Evolutionary conservation across 2,329 filamentous ascomycete species (phyloP), one percentile per base, ranked within the genome.

Genomic region (Daldinia sp.): DNA sequence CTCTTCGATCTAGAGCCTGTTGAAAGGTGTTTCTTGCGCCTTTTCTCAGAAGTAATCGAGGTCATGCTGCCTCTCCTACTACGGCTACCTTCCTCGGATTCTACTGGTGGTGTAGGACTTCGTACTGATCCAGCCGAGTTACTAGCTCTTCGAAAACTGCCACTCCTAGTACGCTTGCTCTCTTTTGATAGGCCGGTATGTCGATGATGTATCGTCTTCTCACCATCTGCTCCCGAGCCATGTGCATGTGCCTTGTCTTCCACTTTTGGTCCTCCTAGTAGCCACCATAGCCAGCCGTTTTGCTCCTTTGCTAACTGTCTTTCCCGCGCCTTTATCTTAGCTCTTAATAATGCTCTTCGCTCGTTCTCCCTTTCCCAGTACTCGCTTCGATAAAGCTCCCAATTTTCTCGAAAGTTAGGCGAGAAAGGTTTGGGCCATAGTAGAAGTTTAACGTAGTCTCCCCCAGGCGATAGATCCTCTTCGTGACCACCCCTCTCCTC

Each of bases 351-450:
- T 2, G 91, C 88, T 12, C 96, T 89, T 1, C 95, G 90, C 79
- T 97, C 93, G 77, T 99, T 99, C 79, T 99, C 96, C 68, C 90
- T 90, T 74, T 98, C 95, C 96, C 96, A 99, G 81, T 98, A 99
- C 68, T 98, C 94, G 37, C 91, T 90, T 60, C 96, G 88, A 80
- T 97, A 99, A 15, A 95, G 86, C 77, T 99, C 96, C 96, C 96
- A 99, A 72, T 97, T 97, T 79, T 98, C 94, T 20, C 96, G 88
- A 77, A 99, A 99, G 53, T 93, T 93, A 0, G 96, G 91, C 5
- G 93, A 97, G 77, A 99, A 99, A 0, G 94, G 94, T 78, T 99
- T 99, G 0, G 96, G 93, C 10, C 98, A 87, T 6, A 99, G 85
- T 18, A 98, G 84, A 0, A 99, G 86, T 79, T 97, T 96, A 74